phyloP scores from a whole-genome alignment of 495 filamentous ascomycete genomes.

The Penicillium paxilli region DNA sequence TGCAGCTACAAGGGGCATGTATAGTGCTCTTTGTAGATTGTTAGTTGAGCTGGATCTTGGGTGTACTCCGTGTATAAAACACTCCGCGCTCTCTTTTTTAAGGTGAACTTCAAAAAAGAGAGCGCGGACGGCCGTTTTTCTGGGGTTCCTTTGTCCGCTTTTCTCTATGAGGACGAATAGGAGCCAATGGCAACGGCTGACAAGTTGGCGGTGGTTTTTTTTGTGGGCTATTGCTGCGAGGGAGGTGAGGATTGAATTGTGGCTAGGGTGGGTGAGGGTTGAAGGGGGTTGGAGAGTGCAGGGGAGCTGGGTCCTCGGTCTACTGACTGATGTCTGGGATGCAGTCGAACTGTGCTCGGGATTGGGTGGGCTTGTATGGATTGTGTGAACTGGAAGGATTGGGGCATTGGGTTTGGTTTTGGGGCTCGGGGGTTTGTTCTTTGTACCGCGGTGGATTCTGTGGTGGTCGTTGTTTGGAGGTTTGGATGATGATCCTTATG shows the following conservation, averaged over 20 bases:
- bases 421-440: neutral
- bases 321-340: too few species aligned
- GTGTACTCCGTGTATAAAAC: slow-evolving; percentile 28
- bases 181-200: slow-evolving; percentile 52
- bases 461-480: slow-evolving; percentile 22
- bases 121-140: slow-evolving; percentile 28
- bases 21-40: too few species aligned
- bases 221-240: neutral
- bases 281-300: neutral
- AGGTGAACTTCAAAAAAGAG: neutral
- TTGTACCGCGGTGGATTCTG: slow-evolving; percentile 36
- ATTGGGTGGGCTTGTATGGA: neutral
- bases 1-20: too few species aligned
- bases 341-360: too few species aligned
- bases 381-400: neutral
- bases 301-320: too few species aligned
- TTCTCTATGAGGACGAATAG: slow-evolving; percentile 43
- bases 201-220: slow-evolving; percentile 15
- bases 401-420: neutral
- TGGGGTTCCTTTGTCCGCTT: slow-evolving; percentile 49
- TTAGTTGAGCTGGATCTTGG: slow-evolving; percentile 6
- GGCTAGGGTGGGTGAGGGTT: neutral
- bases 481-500: slow-evolving; percentile 48
- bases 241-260: neutral
- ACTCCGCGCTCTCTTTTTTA: neutral